Base-by-base conservation (phyloP, 1,284 basidiomycete species). In the Ustilago nuda region DNA sequence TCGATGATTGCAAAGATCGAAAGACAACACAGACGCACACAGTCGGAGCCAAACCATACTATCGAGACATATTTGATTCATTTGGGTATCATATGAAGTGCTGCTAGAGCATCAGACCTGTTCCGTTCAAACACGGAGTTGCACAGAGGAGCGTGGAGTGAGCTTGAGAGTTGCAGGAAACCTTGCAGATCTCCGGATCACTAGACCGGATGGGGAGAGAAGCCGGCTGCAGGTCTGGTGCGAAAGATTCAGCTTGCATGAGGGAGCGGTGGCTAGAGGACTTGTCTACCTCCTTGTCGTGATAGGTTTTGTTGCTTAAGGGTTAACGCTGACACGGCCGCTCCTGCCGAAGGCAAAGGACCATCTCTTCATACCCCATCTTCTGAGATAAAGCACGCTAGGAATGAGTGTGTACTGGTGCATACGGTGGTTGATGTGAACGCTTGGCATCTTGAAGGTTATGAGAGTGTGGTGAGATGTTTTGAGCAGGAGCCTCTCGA, bases 391-490 rank as follows among this genome's bases (percentile, higher is more conserved):
- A 0, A 78, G 69, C 37, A 78, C 68, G 19, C 61, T 46, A 5
- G 76, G 73, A 43, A 78, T 76, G 54, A 78, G 59, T 15, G 76
- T 78, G 60, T 78, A 78, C 52, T 78, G 76, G 66, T 78, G 76
- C 73, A 78, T 78, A 17, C 64, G 56, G 54, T 78, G 76, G 56
- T 72, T 75, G 59, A 78, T 43, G 63, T 78, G 76, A 15, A 78
- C 66, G 45, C 32, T 41, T 2, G 76, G 72, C 76, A 78, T 78
- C 8, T 63, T 72, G 66, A 45, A 39, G 30, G 32, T 11, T 11
- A 32, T 43, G 32, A 8, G 6, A n/a, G 15, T 9, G 27, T 37
- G 15, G 17, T 13, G 11, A 17, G 43, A 9, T 17, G 33, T 13
- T 13, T 8, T 19, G 3, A 19, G 3, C 1, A 2, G n/a, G n/a